Percentiles rank a stretch among this genome's conserved stretches.
These are phyloP conservation scores for Didymella sp. DNA, from an alignment of 2,329 filamentous ascomycete species.

Conservation along the genomic window DNA sequence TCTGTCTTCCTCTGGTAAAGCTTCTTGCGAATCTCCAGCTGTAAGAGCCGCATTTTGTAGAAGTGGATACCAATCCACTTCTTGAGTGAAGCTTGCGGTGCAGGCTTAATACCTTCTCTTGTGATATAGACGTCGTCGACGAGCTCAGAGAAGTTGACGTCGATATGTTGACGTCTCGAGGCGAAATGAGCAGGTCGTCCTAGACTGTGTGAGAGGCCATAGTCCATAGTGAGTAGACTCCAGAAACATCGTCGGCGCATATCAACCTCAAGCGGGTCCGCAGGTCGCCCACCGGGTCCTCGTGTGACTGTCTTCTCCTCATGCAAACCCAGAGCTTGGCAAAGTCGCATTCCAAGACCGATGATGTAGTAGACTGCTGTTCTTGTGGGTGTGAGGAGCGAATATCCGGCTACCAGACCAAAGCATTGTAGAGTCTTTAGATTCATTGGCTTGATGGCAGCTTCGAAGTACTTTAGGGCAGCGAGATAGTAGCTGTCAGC, in stretches of 20 bases:
- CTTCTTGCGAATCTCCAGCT: slow-evolving; percentile 84
- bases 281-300: slow-evolving; percentile 64
- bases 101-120: slow-evolving; percentile 72
- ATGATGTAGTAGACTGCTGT: slow-evolving; percentile 94
- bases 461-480: slow-evolving; percentile 83
- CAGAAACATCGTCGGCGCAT: slow-evolving; percentile 89
- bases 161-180: slow-evolving; percentile 79
- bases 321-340: slow-evolving; percentile 84
- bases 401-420: slow-evolving; percentile 86
- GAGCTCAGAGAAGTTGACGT: slow-evolving; percentile 83
- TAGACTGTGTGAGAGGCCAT: slow-evolving; percentile 84
- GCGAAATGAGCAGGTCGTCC: slow-evolving; percentile 87
- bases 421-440: slow-evolving; percentile 90
- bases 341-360: slow-evolving; percentile 84
- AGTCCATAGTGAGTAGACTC: slow-evolving; percentile 88
- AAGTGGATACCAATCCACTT: slow-evolving; percentile 93
- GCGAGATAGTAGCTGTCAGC: slow-evolving; percentile 95
- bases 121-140: slow-evolving; percentile 87
- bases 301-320: slow-evolving; percentile 86
- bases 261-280: slow-evolving; percentile 80
- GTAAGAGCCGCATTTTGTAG: slow-evolving; percentile 86
- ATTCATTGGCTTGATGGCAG: slow-evolving; percentile 85
- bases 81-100: slow-evolving; percentile 74
- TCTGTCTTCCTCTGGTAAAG: slow-evolving; percentile 84
- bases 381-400: slow-evolving; percentile 86